Evolutionary conservation across 345 rosid genomes (phyloP).

Genomic region (Sapria himalayana): DNA sequence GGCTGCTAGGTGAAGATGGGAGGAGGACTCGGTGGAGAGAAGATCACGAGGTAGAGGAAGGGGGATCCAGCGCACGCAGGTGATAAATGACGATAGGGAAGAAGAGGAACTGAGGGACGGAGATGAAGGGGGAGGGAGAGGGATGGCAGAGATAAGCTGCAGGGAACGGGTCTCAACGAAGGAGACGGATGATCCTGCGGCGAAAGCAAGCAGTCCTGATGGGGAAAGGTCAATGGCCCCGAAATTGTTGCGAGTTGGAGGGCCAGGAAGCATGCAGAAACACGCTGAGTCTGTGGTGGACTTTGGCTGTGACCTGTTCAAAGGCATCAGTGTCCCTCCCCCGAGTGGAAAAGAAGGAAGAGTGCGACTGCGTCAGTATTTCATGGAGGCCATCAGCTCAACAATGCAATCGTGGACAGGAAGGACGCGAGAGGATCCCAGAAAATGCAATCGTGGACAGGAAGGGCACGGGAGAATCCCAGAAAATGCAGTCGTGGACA

Average conservation of each 20-base stretch:
- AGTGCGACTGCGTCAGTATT: too few species aligned
- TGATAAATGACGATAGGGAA: conserved; percentile 60
- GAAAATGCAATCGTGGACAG: too few species aligned
- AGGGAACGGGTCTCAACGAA: conserved; percentile 64
- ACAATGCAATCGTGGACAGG: too few species aligned
- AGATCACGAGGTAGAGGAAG: conserved; percentile 57
- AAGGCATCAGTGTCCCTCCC: too few species aligned
- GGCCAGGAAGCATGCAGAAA: conserved; percentile 73
- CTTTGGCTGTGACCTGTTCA: too few species aligned
- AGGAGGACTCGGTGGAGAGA: conserved; percentile 56
- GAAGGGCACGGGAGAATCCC: too few species aligned
- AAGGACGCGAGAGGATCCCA: too few species aligned
- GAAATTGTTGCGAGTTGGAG: conserved; percentile 82
- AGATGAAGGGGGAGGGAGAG: conserved; percentile 50
- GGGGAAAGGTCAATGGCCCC: conserved; percentile 62
- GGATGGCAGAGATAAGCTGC: conserved; percentile 57
- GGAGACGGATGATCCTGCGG: conserved; percentile 66
- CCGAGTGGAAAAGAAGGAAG: too few species aligned
- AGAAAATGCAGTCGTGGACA: too few species aligned
- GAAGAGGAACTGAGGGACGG: conserved; percentile 10
- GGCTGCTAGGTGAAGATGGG: conserved; percentile 64
- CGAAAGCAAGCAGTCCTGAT: conserved; percentile 69
- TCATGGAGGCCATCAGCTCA: too few species aligned
- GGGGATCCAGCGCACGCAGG: conserved; percentile 80
- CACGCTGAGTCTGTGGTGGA: conserved; percentile 20